Conservation (phyloP, 1,139 yeast genomes). For the Suhomyces bolitotheri region DNA sequence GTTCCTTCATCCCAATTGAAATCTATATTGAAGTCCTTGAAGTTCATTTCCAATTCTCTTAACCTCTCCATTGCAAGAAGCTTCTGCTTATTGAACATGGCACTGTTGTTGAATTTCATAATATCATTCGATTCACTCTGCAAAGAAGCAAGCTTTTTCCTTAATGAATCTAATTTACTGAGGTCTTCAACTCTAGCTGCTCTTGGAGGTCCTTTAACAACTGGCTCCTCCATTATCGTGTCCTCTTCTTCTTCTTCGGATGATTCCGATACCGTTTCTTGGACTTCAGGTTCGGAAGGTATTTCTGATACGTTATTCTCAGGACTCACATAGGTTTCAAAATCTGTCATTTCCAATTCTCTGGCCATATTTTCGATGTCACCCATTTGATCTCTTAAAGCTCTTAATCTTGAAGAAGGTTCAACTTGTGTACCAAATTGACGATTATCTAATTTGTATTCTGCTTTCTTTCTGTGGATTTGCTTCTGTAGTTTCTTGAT, state of each 20-base stretch:
- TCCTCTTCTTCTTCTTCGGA: slow-evolving; percentile 18
- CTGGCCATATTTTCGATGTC: slow-evolving; percentile 82
- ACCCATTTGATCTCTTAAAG: slow-evolving; percentile 82
- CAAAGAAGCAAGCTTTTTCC: slow-evolving; percentile 57
- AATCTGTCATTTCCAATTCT: slow-evolving; percentile 83
- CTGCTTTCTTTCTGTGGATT: slow-evolving; percentile 62
- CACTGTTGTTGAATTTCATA: slow-evolving; percentile 64
- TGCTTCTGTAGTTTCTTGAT: slow-evolving; percentile 56
- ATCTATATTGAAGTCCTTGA: slow-evolving; percentile 61
- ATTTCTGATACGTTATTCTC: slow-evolving; percentile 11
- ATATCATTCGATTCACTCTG: slow-evolving; percentile 76
- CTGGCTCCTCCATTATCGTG: slow-evolving; percentile 17
- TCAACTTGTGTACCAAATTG: slow-evolving; percentile 63
- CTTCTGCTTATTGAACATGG: slow-evolving; percentile 59
- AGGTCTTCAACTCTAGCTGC: slow-evolving; percentile 44
- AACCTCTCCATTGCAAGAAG: slow-evolving; percentile 66
- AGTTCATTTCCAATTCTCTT: slow-evolving; percentile 59
- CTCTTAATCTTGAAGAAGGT: slow-evolving; percentile 75
- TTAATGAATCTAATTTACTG: slow-evolving; percentile 50
- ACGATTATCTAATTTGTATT: slow-evolving; percentile 56
- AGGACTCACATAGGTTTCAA: slow-evolving; percentile 44
- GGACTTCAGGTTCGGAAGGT: slow-evolving; percentile 19
- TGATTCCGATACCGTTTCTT: slow-evolving; percentile 17
- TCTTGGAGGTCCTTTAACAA: slow-evolving; percentile 30
- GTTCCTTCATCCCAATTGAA: slow-evolving; percentile 36